phyloP scores from a whole-genome alignment of 495 filamentous ascomycete species.

The Aspergillus sclerotioniger region DNA sequence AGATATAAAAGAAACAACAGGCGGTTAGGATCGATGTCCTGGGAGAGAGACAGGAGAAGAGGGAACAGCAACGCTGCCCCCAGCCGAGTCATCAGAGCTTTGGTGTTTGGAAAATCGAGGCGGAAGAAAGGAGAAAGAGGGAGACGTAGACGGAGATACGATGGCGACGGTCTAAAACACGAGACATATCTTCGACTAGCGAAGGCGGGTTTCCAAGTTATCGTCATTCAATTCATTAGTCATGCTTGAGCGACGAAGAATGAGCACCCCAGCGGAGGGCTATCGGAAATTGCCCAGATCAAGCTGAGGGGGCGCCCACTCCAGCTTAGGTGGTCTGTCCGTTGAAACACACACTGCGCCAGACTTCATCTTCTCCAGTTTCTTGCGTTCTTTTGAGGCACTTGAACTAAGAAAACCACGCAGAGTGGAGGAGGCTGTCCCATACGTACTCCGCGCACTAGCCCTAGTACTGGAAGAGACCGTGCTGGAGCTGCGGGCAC shows the following conservation, averaged over 20 bases:
- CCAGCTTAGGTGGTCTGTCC: conserved; percentile 39
- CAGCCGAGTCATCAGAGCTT: neutral
- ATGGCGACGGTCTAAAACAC: neutral
- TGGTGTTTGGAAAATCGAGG: neutral
- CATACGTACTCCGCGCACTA: conserved; percentile 43
- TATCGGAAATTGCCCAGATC: conserved; percentile 39
- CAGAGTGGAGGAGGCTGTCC: conserved; percentile 40
- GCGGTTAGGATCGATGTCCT: neutral
- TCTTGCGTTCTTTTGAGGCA: conserved; percentile 33
- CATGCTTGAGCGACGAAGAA: conserved; percentile 8
- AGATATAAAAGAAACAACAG: neutral
- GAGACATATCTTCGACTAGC: conserved; percentile 17
- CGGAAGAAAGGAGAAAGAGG: neutral
- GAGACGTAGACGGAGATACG: conserved; percentile 3
- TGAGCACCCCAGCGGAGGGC: neutral
- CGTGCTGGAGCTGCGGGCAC: conserved; percentile 42
- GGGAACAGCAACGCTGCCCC: neutral
- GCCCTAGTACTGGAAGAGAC: conserved; percentile 39
- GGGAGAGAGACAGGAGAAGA: neutral
- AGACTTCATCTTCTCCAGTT: conserved; percentile 31
- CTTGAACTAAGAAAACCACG: conserved; percentile 36
- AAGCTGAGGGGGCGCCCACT: conserved; percentile 45
- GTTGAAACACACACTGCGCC: conserved; percentile 30
- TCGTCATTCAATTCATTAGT: conserved; percentile 16
- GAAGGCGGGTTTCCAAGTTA: conserved; percentile 10